Conservation (phyloP, 192 early-diverging fungal genomes). For the Obelidium mucronatum region DNA sequence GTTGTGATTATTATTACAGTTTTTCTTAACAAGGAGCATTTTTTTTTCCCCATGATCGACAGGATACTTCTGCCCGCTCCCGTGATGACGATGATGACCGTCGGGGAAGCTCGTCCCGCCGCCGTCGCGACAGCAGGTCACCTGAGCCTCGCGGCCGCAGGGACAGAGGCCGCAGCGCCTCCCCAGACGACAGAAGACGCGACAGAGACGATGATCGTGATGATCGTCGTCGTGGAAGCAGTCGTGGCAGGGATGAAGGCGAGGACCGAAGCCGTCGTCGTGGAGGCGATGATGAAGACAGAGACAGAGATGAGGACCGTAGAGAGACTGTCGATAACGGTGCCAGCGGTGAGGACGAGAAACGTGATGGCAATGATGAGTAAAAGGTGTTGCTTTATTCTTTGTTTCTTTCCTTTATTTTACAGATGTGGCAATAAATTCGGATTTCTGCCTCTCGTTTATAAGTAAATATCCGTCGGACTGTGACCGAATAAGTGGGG, state of each 20-base stretch:
- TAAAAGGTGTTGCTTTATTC: too few species aligned
- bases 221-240: background rate
- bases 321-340: too few species aligned
- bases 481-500: too few species aligned
- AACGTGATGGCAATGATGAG: too few species aligned
- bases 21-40: background rate
- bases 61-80: background rate
- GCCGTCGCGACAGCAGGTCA: background rate
- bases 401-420: too few species aligned
- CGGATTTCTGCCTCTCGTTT: too few species aligned
- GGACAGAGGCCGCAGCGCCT: background rate
- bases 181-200: background rate
- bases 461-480: too few species aligned
- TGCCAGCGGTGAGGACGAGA: too few species aligned
- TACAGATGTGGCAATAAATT: too few species aligned
- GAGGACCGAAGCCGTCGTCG: background rate
- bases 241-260: background rate
- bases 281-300: background rate
- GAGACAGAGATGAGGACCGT: background rate
- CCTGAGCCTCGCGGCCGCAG: too few species aligned
- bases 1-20: background rate
- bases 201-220: conserved; percentile 3
- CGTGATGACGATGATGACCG: background rate
- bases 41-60: background rate
- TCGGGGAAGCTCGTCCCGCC: background rate